Evolutionary conservation across 257 asterid genomes (phyloP).

Genomic region (Nicotiana obtusifolia): DNA sequence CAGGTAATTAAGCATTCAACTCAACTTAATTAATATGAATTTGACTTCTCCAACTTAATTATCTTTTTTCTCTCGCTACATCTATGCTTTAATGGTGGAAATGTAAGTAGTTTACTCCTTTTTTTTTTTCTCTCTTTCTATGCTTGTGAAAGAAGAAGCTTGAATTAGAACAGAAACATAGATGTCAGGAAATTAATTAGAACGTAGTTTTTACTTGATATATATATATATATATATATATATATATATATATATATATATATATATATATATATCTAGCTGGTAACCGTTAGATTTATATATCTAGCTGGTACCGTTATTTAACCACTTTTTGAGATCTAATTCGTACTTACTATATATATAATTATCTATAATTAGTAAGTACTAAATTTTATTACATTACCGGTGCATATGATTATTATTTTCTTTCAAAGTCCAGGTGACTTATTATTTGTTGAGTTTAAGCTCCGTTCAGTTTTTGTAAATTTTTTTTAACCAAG

Average conservation of each 20-base stretch:
- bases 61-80: neutral
- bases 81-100: neutral
- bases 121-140: too few relatives aligned
- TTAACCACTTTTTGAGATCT: constrained; percentile 1
- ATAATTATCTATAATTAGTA: too few relatives aligned
- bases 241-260: too few relatives aligned
- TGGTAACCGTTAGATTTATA: neutral
- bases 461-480: too few relatives aligned
- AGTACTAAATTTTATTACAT: too few relatives aligned
- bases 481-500: too few relatives aligned
- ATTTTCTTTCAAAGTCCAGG: too few relatives aligned
- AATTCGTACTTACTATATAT: neutral
- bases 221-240: too few relatives aligned
- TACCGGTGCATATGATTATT: too few relatives aligned
- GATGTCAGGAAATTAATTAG: too few relatives aligned
- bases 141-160: neutral
- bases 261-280: too few relatives aligned
- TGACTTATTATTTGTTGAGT: too few relatives aligned
- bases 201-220: neutral
- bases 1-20: neutral
- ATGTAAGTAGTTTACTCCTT: neutral
- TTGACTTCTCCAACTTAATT: neutral
- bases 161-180: neutral
- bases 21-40: neutral
- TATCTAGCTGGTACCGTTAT: neutral